Evolutionary conservation across 1,139 yeast species (phyloP), one percentile per base, ranked within the genome.

Genomic region (Diutina ranongensis): DNA sequence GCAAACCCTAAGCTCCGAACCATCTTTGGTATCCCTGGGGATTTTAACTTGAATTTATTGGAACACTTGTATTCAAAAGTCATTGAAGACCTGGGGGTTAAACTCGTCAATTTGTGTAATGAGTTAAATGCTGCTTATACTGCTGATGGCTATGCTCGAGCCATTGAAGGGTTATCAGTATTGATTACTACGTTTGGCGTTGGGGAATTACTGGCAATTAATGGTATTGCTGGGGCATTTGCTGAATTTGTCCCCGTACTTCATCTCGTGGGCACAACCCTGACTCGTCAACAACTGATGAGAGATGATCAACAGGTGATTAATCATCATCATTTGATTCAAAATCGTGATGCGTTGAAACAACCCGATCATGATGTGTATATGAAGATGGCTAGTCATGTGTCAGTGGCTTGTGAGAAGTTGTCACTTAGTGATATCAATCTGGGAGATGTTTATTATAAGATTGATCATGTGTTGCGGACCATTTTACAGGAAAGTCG

Each of bases 141-240:
- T 21, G 87, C 84, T 28, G 94, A 84, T 55, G 94, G 89, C 19
- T 84, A 82, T 57, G 78, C 85, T 18, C 74, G 84, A 51, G 71
- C 70, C 42, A 63, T 72, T 33, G 62, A 59, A 32, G 64, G 71
- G 44, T 54, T 74, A 52, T 59, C 71, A 16, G 76, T 68, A 1
- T 55, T 80, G 45, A 66, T 80, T 50, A 76, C 86, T 36, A 79
- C 86, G 16, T 83, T 71, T 62, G 95, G 95, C 47, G 95, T 87
- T 45, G 95, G 95, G 49, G 95, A 86, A 63, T 72, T 86, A 49
- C 78, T 86, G 47, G 95, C 95, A 13, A 62, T 86, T 52, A 87
- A 86, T 63, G 96, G 94, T 46, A 71, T 84, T 50, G 77, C 89
- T 44, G 94, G 95, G 51, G 78, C 94, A 7, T 83, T 74, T 63